These are phyloP conservation scores for Boletus rex-veris DNA, from an alignment of 768 basidiomycete species.

Conservation along the genomic window DNA sequence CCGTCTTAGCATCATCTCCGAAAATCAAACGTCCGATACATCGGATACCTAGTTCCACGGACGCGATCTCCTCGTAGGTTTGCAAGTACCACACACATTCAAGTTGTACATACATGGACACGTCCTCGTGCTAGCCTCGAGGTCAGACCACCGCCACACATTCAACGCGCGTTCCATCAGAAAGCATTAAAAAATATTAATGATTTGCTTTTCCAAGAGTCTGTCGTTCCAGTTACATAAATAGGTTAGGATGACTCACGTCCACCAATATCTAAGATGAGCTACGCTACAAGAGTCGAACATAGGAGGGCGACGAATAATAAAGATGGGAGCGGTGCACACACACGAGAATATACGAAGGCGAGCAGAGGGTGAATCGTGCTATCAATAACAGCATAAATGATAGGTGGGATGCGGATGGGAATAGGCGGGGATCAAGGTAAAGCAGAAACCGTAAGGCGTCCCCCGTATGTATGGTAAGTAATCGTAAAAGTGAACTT, in stretches of 20 bases:
- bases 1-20: no score
- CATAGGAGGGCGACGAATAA: slow-evolving; percentile 15
- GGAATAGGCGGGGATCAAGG: slow-evolving; percentile 2
- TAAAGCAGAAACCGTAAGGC: slow-evolving; percentile 27
- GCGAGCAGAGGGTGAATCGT: slow-evolving; percentile 5
- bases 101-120: background rate
- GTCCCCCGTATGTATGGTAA: slow-evolving; percentile 29
- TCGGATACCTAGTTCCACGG: no score
- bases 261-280: slow-evolving; percentile 30
- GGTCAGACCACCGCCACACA: background rate
- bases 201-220: slow-evolving; percentile 7
- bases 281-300: slow-evolving; percentile 31
- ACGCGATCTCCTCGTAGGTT: background rate
- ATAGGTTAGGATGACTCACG: slow-evolving; percentile 19
- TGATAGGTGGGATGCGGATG: no score
- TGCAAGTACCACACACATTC: background rate
- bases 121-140: slow-evolving; percentile 17
- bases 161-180: background rate
- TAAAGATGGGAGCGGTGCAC: slow-evolving; percentile 9
- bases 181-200: slow-evolving; percentile 14
- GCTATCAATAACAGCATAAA: slow-evolving; percentile 28
- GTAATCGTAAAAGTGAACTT: slow-evolving; percentile 16
- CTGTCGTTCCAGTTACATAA: slow-evolving; percentile 28
- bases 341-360: background rate
- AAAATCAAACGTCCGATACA: no score